Evolutionary conservation across 768 basidiomycete genomes (phyloP), one percentile per base, ranked within the genome.

Genomic region (Rhodotorula kratochvilovae): DNA sequence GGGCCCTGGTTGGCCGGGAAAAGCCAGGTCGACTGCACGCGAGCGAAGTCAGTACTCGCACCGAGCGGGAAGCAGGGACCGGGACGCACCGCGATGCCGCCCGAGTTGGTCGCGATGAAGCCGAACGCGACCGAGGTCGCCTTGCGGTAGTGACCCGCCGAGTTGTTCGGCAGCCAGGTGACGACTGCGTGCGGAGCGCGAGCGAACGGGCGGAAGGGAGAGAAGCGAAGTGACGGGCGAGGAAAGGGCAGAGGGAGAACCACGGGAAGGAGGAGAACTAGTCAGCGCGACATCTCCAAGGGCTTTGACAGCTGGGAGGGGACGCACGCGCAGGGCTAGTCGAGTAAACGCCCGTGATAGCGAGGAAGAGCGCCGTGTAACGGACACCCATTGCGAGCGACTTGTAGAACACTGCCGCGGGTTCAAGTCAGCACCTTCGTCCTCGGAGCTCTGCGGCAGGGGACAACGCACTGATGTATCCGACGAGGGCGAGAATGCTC

Each of bases 1-100:
- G 77, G 82, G 85, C 77, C 85, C 86, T 82, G 84, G 86, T 77
- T 87, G 87, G 84, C 86, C 86, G 79, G 64, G 64, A 69, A 69
- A 6, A 73, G 68, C 72, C 68, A 71, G 27, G 74, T 76, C 3
- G 58, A 61, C 57, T 10, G 51, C 36, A 36, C 39, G 13, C 8
- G 8, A 39, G 39, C 39, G 46, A 43, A 29, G 60, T 15, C 54
- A 53, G 23, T 42, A 35, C 23, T 31, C 53, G 86, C 76, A 84
- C 88, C n/a, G 82, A 78, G 60, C 45, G 45, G 16, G 5, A 16
- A 8, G 45, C 45, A 21, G 56, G 3, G 21, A 5, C 36, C 3
- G 16, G 45, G 5, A 33, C 45, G 21, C 46, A 61, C 60, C 0
- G 57, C 39, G 48, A 68, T 67, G 1, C 63, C 74, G 2, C 64